Percentiles rank a stretch among this genome's conserved stretches.
Conservation (phyloP, 176 grass and related monocot species). For the Ensete ventricosum region DNA sequence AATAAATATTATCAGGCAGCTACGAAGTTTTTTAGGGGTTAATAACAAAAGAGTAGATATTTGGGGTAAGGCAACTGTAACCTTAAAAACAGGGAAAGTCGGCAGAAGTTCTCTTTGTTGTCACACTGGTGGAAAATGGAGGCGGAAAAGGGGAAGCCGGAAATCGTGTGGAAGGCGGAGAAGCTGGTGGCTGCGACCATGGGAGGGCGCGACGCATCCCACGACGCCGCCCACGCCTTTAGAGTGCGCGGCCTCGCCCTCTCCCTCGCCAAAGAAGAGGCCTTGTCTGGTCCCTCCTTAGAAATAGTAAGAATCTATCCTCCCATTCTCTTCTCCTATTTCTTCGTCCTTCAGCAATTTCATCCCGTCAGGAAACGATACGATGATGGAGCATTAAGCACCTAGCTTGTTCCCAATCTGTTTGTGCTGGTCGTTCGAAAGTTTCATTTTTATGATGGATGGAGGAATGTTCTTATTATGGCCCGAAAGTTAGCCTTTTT, state of each 20-base stretch:
- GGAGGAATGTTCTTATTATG: background rate
- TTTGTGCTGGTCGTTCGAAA: background rate
- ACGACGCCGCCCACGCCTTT: slow-evolving; percentile 82
- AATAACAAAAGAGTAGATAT: too few relatives aligned
- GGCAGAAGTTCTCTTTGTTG: background rate
- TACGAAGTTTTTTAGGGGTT: too few relatives aligned
- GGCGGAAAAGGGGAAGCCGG: slow-evolving; percentile 25
- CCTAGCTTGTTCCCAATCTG: background rate
- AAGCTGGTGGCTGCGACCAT: slow-evolving; percentile 59
- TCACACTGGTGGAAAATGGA: background rate
- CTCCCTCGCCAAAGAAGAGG: slow-evolving; percentile 68
- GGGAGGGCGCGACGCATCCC: slow-evolving; percentile 69
- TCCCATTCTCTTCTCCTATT: background rate
- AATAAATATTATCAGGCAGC: too few relatives aligned
- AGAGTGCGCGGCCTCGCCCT: slow-evolving; percentile 84
- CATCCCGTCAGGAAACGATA: background rate
- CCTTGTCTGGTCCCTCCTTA: slow-evolving; percentile 21
- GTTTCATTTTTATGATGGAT: background rate
- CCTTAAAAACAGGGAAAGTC: too few relatives aligned
- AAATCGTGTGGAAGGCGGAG: slow-evolving; percentile 55
- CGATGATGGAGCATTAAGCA: background rate
- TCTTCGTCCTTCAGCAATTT: background rate
- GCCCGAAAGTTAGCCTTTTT: too few relatives aligned
- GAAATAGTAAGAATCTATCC: background rate
- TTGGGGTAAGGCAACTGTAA: too few relatives aligned